Conservation (phyloP, 2,329 filamentous ascomycete genomes). For the Fusarium fujikuroi region DNA sequence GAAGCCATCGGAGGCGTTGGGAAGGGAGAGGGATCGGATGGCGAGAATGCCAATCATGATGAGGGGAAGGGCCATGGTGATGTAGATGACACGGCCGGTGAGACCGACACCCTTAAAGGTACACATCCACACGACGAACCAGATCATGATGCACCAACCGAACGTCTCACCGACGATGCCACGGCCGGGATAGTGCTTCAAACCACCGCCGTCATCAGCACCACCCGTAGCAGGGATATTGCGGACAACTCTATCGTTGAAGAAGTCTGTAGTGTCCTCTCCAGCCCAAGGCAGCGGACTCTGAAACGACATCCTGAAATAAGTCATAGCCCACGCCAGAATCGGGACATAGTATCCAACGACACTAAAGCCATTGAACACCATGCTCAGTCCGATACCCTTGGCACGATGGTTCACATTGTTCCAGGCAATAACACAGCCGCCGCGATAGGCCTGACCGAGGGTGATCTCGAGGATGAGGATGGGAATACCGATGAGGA, state of each 20-base stretch:
- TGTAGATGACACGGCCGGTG: slow-evolving; percentile 65
- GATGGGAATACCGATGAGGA: slow-evolving; percentile 61
- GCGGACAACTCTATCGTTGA: slow-evolving; percentile 50
- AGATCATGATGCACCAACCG: slow-evolving; percentile 64
- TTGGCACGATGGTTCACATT: slow-evolving; percentile 60
- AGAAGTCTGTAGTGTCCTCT: background rate
- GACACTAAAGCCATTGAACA: slow-evolving; percentile 62
- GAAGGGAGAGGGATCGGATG: slow-evolving; percentile 60
- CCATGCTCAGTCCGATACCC: slow-evolving; percentile 61
- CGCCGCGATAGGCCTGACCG: slow-evolving; percentile 69
- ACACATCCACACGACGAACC: slow-evolving; percentile 67
- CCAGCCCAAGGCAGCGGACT: slow-evolving; percentile 63
- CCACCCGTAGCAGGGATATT: slow-evolving; percentile 9
- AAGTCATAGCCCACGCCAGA: slow-evolving; percentile 66
- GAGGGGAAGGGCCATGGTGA: slow-evolving; percentile 66
- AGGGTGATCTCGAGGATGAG: slow-evolving; percentile 70
- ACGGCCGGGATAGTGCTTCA: slow-evolving; percentile 52
- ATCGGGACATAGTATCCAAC: slow-evolving; percentile 66
- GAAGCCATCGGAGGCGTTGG: slow-evolving; percentile 62
- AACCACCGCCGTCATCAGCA: background rate
- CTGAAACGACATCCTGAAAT: slow-evolving; percentile 63
- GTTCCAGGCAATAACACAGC: slow-evolving; percentile 61
- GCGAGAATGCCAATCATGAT: slow-evolving; percentile 63
- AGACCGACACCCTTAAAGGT: slow-evolving; percentile 66
- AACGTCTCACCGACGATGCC: slow-evolving; percentile 62